Conservation (phyloP, 148 eudicot species). For the Tetragonia tetragonoides region DNA sequence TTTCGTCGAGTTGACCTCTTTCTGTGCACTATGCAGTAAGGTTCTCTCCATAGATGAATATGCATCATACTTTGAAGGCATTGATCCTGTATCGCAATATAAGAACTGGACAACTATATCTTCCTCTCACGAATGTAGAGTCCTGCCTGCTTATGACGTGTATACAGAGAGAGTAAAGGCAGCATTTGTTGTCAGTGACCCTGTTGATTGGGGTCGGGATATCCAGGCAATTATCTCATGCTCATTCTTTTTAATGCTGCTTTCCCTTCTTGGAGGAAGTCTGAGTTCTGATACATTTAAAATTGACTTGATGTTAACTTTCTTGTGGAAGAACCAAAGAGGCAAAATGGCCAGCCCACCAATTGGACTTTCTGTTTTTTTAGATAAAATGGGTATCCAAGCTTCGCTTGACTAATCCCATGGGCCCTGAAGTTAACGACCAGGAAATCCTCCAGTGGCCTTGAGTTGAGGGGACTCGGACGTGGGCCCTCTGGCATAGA, state of each 20-base stretch:
- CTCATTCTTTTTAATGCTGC: not conserved
- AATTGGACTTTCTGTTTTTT: not conserved
- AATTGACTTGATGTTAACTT: not conserved
- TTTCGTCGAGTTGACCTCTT: not conserved
- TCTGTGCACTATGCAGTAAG: constrained; percentile 41
- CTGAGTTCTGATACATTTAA: not conserved
- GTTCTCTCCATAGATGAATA: constrained; percentile 56
- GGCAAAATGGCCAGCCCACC: not conserved
- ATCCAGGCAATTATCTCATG: constrained; percentile 40
- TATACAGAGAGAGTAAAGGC: constrained; percentile 40
- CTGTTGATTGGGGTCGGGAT: constrained; percentile 72
- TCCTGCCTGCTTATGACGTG: constrained; percentile 26
- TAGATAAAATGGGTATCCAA: too few species aligned
- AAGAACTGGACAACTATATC: constrained; percentile 43
- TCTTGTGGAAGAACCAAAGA: not conserved
- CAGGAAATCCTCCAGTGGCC: too few species aligned
- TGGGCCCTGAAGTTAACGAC: too few species aligned
- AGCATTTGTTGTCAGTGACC: constrained; percentile 51
- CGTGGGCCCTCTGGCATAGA: too few species aligned
- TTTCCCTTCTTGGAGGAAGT: not conserved
- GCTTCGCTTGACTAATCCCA: too few species aligned
- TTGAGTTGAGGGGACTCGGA: too few species aligned
- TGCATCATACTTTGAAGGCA: constrained; percentile 42
- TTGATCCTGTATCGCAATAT: constrained; percentile 54
- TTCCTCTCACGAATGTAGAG: constrained; percentile 10